These are phyloP conservation scores for Prosopis cineraria DNA, from an alignment of 306 rosid genomes.

Conservation along the genomic window DNA sequence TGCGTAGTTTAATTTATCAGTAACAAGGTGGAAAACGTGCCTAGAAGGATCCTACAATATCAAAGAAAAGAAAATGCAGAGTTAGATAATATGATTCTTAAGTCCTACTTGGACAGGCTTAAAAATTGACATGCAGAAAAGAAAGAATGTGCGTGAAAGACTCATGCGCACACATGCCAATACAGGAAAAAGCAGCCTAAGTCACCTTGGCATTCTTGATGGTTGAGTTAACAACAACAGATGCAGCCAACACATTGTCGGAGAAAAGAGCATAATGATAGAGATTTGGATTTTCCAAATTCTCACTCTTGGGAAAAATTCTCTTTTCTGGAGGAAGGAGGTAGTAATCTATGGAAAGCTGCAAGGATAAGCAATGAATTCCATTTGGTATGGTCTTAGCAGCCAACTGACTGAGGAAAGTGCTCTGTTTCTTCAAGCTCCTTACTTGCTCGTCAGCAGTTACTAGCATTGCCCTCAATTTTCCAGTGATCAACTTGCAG, in stretches of 20 bases:
- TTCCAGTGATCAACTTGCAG: slow-evolving; percentile 80
- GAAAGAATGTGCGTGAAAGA: not conserved
- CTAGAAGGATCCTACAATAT: slow-evolving; percentile 84
- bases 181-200: slow-evolving; percentile 20
- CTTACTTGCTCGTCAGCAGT: slow-evolving; percentile 89
- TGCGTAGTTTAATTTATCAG: slow-evolving; percentile 89
- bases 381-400: slow-evolving; percentile 94
- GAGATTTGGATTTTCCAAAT: slow-evolving; percentile 77
- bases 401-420: slow-evolving; percentile 91
- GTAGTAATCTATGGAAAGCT: slow-evolving; percentile 84
- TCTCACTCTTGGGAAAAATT: slow-evolving; percentile 78
- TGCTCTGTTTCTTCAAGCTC: slow-evolving; percentile 88
- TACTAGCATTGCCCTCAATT: slow-evolving; percentile 96
- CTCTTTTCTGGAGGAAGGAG: slow-evolving; percentile 83
- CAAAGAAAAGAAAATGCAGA: slow-evolving; percentile 36
- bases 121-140: slow-evolving; percentile 19
- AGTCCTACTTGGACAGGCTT: not conserved
- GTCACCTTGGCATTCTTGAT: slow-evolving; percentile 86
- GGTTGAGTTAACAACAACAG: slow-evolving; percentile 94
- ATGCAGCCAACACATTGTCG: slow-evolving; percentile 97
- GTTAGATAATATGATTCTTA: slow-evolving; percentile 11
- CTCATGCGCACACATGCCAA: not conserved
- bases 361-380: slow-evolving; percentile 92
- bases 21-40: slow-evolving; percentile 95
- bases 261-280: slow-evolving; percentile 95